Conservation (phyloP, 345 rosid species). For the Brassica rapa region DNA sequence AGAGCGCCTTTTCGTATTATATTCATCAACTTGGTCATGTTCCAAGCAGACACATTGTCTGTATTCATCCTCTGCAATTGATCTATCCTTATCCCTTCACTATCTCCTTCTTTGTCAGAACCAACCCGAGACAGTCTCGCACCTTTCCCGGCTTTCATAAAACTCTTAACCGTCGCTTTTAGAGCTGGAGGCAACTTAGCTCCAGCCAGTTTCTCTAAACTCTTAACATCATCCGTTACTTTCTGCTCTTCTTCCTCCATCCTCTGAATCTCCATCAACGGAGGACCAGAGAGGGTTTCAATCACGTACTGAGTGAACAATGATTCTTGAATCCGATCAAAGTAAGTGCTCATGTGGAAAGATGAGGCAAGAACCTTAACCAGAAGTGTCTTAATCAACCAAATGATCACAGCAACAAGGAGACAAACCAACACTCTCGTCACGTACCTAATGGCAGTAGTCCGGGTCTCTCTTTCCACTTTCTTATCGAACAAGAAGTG, state of each 20-base stretch:
- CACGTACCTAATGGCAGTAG: slow-evolving; percentile 42
- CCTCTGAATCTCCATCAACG: slow-evolving; percentile 52
- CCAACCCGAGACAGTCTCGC: slow-evolving; percentile 35
- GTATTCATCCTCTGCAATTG: slow-evolving; percentile 54
- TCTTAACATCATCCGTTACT: slow-evolving; percentile 45
- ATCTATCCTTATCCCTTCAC: slow-evolving; percentile 52
- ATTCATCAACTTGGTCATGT: slow-evolving; percentile 62
- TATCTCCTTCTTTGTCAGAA: slow-evolving; percentile 37
- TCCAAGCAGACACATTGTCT: slow-evolving; percentile 74
- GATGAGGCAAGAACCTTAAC: slow-evolving; percentile 69
- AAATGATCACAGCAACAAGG: slow-evolving; percentile 52
- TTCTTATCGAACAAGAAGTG: slow-evolving; percentile 60
- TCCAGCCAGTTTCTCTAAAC: slow-evolving; percentile 48
- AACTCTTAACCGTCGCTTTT: slow-evolving; percentile 42
- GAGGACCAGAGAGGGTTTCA: slow-evolving; percentile 65
- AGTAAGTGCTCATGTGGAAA: slow-evolving; percentile 72
- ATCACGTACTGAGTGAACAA: slow-evolving; percentile 66
- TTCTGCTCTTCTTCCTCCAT: slow-evolving; percentile 52
- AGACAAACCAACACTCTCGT: slow-evolving; percentile 58
- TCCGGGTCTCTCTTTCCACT: slow-evolving; percentile 46
- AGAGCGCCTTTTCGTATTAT: slow-evolving; percentile 57
- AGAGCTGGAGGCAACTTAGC: slow-evolving; percentile 47
- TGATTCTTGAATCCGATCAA: slow-evolving; percentile 71
- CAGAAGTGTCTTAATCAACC: slow-evolving; percentile 67
- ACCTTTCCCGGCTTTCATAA: slow-evolving; percentile 41